Evolutionary conservation across 1,284 basidiomycete genomes (phyloP).

Genomic region (Malassezia restricta): DNA sequence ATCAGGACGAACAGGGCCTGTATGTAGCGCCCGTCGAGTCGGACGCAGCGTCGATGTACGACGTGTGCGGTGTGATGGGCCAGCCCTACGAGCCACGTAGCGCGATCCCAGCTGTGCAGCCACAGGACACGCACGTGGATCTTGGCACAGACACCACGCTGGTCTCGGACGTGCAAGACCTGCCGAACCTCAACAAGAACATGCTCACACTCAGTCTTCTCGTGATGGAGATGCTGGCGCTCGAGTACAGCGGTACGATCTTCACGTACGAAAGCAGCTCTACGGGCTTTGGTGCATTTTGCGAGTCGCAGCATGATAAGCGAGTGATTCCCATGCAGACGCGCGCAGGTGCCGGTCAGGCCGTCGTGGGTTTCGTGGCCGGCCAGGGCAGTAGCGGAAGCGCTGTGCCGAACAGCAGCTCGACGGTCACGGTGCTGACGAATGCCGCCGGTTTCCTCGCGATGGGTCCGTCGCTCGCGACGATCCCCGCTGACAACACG

Average conservation of each 20-base stretch:
- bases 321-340: constrained; percentile 44
- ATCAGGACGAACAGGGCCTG: neutral
- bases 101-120: neutral
- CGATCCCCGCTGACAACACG: constrained; percentile 16
- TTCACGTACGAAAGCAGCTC: constrained; percentile 43
- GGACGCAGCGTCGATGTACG: neutral
- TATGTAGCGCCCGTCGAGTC: neutral
- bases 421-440: constrained; percentile 37
- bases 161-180: neutral
- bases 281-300: constrained; percentile 36
- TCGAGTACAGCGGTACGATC: constrained; percentile 32
- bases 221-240: constrained; percentile 38
- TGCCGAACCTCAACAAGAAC: neutral
- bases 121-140: constrained; percentile 8
- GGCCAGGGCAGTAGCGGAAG: constrained; percentile 17
- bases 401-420: constrained; percentile 18
- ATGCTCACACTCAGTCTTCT: constrained; percentile 17
- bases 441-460: constrained; percentile 38
- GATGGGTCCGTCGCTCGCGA: constrained; percentile 40
- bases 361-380: constrained; percentile 40
- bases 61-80: constrained; percentile 13
- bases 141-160: neutral
- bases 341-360: constrained; percentile 55
- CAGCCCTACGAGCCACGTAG: constrained; percentile 7
- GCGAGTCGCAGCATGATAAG: constrained; percentile 32